phyloP scores from a whole-genome alignment of 2,329 filamentous ascomycete species.

The Aaosphaeria arxii region DNA sequence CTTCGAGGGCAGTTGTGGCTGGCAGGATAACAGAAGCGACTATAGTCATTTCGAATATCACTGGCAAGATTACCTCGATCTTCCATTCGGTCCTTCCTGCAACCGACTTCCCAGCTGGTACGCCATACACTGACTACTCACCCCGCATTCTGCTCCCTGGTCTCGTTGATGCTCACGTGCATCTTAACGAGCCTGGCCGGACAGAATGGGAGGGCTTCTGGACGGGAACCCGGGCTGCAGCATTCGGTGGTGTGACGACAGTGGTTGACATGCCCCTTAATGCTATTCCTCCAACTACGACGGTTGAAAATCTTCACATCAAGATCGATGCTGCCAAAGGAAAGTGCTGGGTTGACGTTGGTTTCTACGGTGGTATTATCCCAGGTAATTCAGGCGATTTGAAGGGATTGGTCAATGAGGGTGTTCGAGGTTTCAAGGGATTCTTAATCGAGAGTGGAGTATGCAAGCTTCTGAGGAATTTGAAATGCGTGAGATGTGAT shows the following conservation, averaged over 20 bases:
- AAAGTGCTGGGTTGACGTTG: conserved; percentile 98
- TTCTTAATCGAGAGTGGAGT: conserved; percentile 97
- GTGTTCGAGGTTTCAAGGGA: conserved; percentile 94
- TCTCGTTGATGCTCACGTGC: conserved; percentile 93
- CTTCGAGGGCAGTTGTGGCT: conserved; percentile 77
- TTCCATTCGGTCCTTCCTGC: conserved; percentile 70
- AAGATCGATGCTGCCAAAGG: conserved; percentile 81
- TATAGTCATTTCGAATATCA: conserved; percentile 70
- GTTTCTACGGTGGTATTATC: conserved; percentile 93
- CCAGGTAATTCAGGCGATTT: conserved; percentile 81
- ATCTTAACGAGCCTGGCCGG: conserved; percentile 93
- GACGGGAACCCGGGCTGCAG: conserved; percentile 89
- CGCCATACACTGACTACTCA: conserved; percentile 78
- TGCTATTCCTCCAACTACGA: conserved; percentile 94
- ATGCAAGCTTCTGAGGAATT: conserved; percentile 34
- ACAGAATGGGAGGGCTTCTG: conserved; percentile 99
- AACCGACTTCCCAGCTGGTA: conserved; percentile 69
- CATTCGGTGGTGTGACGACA: conserved; percentile 93
- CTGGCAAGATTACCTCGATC: conserved; percentile 81
- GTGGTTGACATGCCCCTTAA: conserved; percentile 98
- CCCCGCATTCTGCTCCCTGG: conserved; percentile 84
- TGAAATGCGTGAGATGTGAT: conserved; percentile 4
- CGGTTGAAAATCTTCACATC: conserved; percentile 73
- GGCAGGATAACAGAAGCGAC: conserved; percentile 78
- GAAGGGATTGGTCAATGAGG: conserved; percentile 74